These are phyloP conservation scores for Kluyveromyces dobzhanskii DNA, from an alignment of 805 yeast species.

Conservation along the genomic window DNA sequence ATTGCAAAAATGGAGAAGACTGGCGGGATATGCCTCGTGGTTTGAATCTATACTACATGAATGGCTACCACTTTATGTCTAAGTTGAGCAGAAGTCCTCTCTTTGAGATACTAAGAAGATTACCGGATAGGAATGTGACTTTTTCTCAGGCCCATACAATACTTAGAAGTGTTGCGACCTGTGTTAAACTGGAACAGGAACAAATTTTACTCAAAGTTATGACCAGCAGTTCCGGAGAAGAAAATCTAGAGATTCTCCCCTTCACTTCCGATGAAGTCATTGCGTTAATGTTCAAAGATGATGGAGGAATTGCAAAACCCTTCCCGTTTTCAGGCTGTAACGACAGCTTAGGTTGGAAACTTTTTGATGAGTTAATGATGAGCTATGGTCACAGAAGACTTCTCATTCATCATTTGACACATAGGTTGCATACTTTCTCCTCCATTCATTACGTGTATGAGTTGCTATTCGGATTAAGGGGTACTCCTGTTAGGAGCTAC, in stretches of 20 bases:
- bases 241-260: slow-evolving; percentile 13
- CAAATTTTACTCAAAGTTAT: slow-evolving; percentile 19
- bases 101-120: slow-evolving; percentile 10
- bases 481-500: slow-evolving; percentile 23
- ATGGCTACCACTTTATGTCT: slow-evolving; percentile 16
- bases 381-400: slow-evolving; percentile 54
- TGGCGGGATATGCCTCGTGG: slow-evolving; percentile 70
- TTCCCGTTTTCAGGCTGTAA: slow-evolving; percentile 29
- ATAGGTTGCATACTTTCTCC: slow-evolving; percentile 45
- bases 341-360: slow-evolving; percentile 42
- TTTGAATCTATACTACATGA: slow-evolving; percentile 35
- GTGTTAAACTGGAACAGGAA: slow-evolving; percentile 38
- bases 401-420: slow-evolving; percentile 61
- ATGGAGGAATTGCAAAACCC: background rate
- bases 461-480: slow-evolving; percentile 49
- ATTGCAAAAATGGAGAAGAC: slow-evolving; percentile 55
- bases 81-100: slow-evolving; percentile 12
- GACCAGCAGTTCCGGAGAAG: slow-evolving; percentile 2
- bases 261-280: slow-evolving; percentile 45
- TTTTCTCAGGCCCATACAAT: slow-evolving; percentile 5
- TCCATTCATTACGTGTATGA: slow-evolving; percentile 58
- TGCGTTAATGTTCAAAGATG: slow-evolving; percentile 32
- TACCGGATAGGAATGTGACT: slow-evolving; percentile 12
- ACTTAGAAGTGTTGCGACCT: slow-evolving; percentile 41
- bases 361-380: slow-evolving; percentile 68